phyloP scores from a whole-genome alignment of 1,284 basidiomycete genomes.

The Tilletia horrida region DNA sequence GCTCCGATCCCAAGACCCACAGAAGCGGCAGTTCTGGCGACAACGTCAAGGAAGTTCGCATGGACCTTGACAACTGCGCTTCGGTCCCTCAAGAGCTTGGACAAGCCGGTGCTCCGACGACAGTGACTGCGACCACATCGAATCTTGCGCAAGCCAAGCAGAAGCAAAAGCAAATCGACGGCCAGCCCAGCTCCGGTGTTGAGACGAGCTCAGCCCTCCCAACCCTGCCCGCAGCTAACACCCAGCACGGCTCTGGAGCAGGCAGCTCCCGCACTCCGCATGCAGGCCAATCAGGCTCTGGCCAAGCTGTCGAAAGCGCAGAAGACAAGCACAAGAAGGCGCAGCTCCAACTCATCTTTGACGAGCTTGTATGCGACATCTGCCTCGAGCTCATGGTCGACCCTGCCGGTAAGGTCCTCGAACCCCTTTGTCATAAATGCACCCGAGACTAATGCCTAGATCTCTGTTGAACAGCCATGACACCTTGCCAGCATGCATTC shows the following conservation, averaged over 20 bases:
- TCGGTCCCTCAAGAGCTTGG: neutral
- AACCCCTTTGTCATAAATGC: neutral
- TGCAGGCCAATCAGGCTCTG: neutral
- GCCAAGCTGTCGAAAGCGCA: neutral
- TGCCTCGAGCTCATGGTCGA: slow-evolving; percentile 16
- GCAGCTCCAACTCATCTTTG: slow-evolving; percentile 11
- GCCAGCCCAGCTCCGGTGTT: neutral
- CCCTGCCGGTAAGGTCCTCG: neutral
- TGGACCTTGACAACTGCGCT: neutral
- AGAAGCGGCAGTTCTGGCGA: neutral
- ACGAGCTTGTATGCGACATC: slow-evolving; percentile 16
- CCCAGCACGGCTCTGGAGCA: too few species aligned
- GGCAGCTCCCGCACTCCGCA: too few species aligned
- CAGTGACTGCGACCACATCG: neutral
- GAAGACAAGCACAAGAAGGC: neutral
- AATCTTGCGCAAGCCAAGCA: neutral
- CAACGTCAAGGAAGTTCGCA: neutral
- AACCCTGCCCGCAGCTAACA: too few species aligned
- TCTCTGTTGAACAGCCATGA: neutral
- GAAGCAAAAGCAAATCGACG: neutral
- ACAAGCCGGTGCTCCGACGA: neutral
- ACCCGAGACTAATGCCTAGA: neutral
- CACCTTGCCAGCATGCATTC: slow-evolving; percentile 15
- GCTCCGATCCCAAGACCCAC: too few species aligned
- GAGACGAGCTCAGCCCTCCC: too few species aligned